These are phyloP conservation scores for Trichoderma reesei DNA, from an alignment of 495 filamentous ascomycete species.

Conservation along the genomic window DNA sequence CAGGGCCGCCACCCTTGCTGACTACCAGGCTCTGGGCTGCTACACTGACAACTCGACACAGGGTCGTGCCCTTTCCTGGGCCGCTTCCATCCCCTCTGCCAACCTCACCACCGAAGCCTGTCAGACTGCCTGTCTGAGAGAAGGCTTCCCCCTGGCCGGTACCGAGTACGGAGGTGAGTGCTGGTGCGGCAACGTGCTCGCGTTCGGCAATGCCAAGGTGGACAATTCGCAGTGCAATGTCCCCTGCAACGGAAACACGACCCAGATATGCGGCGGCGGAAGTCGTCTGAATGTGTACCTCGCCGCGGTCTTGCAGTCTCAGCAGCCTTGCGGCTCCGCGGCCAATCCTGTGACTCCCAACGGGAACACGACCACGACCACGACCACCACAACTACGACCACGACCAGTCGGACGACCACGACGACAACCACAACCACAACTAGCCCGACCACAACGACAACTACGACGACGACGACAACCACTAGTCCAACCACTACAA, in stretches of 20 bases:
- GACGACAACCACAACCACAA: constrained; percentile 9
- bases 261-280: constrained; percentile 37
- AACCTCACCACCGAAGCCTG: constrained; percentile 37
- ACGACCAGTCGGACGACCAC: constrained; percentile 5
- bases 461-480: constrained; percentile 13
- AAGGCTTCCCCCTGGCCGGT: constrained; percentile 42
- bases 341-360: constrained; percentile 18
- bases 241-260: constrained; percentile 38
- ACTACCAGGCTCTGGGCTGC: constrained; percentile 45
- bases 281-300: constrained; percentile 37
- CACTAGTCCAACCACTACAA: constrained; percentile 7
- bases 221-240: constrained; percentile 32
- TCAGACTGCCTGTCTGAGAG: constrained; percentile 33
- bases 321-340: constrained; percentile 33
- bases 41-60: constrained; percentile 40
- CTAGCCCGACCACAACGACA: constrained; percentile 15
- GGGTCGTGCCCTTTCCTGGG: constrained; percentile 42
- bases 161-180: constrained; percentile 40
- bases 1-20: constrained; percentile 27
- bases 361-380: neutral
- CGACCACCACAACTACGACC: constrained; percentile 10
- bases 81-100: constrained; percentile 26
- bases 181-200: constrained; percentile 38
- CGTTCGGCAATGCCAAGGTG: constrained; percentile 34
- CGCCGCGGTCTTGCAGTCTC: constrained; percentile 30